Evolutionary conservation across 75 land plant genomes (phyloP).

Genomic region (Adiantum capillusveneris): DNA sequence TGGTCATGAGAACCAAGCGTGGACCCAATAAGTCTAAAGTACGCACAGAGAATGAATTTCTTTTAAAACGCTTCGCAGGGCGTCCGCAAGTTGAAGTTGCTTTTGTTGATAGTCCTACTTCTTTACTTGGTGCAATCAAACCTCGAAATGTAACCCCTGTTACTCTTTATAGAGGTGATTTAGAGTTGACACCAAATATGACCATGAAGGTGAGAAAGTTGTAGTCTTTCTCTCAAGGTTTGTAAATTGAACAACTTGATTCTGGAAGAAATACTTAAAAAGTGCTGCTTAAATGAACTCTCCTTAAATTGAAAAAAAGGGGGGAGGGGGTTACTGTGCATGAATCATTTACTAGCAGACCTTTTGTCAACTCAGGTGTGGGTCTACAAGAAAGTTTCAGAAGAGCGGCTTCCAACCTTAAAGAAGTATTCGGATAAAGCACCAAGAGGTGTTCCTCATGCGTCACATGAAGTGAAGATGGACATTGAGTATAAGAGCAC

Average conservation of each 20-base stretch:
- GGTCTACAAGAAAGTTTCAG: slow-evolving; percentile 92
- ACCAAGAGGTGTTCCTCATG: slow-evolving; percentile 55
- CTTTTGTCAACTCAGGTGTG: slow-evolving; percentile 69
- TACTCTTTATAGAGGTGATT: slow-evolving; percentile 83
- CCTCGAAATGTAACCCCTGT: slow-evolving; percentile 71
- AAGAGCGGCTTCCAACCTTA: slow-evolving; percentile 78
- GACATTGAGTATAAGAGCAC: slow-evolving; percentile 82
- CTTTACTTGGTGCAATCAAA: slow-evolving; percentile 66
- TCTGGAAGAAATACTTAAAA: no score
- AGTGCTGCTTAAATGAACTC: no score
- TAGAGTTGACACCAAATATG: slow-evolving; percentile 68
- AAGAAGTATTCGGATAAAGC: slow-evolving; percentile 90
- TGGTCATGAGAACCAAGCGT: slow-evolving; percentile 35
- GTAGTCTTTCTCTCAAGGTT: background rate
- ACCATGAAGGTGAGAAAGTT: slow-evolving; percentile 65
- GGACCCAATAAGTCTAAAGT: slow-evolving; percentile 15
- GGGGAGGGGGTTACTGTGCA: no score
- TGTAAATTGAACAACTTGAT: background rate
- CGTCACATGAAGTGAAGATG: slow-evolving; percentile 81
- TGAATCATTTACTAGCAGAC: no score
- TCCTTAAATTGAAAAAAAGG: no score
- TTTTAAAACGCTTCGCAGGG: slow-evolving; percentile 55
- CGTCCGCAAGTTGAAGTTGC: slow-evolving; percentile 40
- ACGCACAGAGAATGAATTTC: slow-evolving; percentile 47
- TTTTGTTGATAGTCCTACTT: slow-evolving; percentile 53